A percentile compares a stretch with the other conserved stretches of the same genome.
These are phyloP conservation scores for Purpureocillium lavendulum DNA, from an alignment of 2,329 filamentous ascomycete genomes.

Conservation along the genomic window DNA sequence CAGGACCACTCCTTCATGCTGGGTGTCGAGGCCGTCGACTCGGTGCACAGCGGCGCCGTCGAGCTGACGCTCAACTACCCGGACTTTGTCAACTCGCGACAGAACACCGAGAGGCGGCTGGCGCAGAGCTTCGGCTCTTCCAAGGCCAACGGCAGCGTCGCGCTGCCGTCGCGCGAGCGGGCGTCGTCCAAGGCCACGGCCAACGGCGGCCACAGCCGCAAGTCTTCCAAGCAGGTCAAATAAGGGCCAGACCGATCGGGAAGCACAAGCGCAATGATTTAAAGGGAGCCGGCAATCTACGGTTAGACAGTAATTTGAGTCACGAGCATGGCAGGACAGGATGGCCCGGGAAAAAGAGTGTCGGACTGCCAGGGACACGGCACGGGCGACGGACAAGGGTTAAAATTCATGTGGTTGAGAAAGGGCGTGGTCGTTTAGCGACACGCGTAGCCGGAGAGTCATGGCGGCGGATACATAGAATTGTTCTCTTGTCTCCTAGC, in stretches of 20 bases:
- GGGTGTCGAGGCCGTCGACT: slow-evolving; percentile 86
- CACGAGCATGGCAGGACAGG: not conserved
- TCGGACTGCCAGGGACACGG: too few relatives aligned
- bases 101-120: slow-evolving; percentile 43
- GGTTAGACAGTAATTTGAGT: not conserved
- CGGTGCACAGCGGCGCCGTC: slow-evolving; percentile 79
- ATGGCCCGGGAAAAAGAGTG: not conserved
- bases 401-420: not conserved
- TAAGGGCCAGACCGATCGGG: slow-evolving; percentile 7
- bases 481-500: too few relatives aligned
- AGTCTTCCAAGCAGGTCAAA: slow-evolving; percentile 24
- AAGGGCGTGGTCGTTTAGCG: too few relatives aligned
- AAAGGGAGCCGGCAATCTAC: not conserved
- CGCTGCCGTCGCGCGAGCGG: slow-evolving; percentile 27
- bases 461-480: too few relatives aligned
- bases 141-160: slow-evolving; percentile 23
- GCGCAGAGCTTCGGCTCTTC: slow-evolving; percentile 36
- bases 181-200: slow-evolving; percentile 21
- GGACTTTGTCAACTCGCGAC: slow-evolving; percentile 80
- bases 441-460: too few relatives aligned
- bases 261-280: too few relatives aligned
- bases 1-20: slow-evolving; percentile 98
- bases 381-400: not conserved
- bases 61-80: slow-evolving; percentile 95
- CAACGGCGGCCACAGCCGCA: slow-evolving; percentile 19